Evolutionary conservation across 78 protist genomes (phyloP).

Genomic region (Fonticula alba): DNA sequence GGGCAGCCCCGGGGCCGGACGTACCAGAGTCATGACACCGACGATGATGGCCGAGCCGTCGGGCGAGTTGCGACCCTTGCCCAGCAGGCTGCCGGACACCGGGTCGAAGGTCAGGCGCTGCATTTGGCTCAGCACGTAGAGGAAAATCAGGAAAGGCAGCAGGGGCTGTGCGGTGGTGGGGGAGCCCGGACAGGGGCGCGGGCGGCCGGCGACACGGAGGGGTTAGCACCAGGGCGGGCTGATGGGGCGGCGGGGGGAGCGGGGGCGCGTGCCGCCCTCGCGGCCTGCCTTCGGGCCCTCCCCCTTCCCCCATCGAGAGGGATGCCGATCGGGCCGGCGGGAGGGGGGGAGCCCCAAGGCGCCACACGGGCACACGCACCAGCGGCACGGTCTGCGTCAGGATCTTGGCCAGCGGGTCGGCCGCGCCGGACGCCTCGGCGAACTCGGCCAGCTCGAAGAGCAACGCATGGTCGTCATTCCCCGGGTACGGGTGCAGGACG

Average conservation of each 20-base stretch:
- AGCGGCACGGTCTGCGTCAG: conserved; percentile 45
- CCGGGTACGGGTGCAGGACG: neutral
- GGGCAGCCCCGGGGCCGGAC: neutral
- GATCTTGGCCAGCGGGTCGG: conserved; percentile 51
- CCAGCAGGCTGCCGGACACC: conserved; percentile 1
- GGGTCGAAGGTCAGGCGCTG: neutral
- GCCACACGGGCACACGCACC: neutral
- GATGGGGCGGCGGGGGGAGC: no score
- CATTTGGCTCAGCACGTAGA: conserved; percentile 22
- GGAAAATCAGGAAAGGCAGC: conserved; percentile 28
- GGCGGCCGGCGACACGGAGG: neutral
- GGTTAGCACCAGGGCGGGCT: neutral
- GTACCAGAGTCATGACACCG: conserved; percentile 55
- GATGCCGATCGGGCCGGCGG: neutral
- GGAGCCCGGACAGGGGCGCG: no score
- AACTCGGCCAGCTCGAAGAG: conserved; percentile 29
- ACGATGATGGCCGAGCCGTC: conserved; percentile 61
- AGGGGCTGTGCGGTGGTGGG: neutral
- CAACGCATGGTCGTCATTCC: neutral
- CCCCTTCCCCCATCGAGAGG: neutral
- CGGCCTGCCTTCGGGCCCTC: neutral
- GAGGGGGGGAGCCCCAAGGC: neutral
- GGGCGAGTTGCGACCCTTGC: conserved; percentile 8
- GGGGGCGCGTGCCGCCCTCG: no score
- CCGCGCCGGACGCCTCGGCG: conserved; percentile 48